These are phyloP conservation scores for Talaromyces sp. DNA, from an alignment of 2,329 filamentous ascomycete genomes.

Conservation along the genomic window DNA sequence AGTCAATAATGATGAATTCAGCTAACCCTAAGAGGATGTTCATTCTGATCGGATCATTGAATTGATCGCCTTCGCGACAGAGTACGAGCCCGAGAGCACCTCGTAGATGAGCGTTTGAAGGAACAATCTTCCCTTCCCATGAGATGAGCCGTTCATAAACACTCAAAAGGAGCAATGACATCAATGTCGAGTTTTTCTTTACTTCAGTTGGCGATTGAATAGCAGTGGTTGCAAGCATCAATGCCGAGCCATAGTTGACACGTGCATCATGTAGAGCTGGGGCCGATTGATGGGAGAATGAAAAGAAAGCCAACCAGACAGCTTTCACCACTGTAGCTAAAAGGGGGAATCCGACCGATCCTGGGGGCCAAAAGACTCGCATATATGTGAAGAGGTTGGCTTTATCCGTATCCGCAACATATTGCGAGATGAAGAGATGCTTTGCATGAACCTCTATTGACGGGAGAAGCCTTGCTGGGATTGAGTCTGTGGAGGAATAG, in stretches of 20 bases:
- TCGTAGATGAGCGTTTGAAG: conserved; percentile 15
- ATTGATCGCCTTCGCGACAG: not conserved
- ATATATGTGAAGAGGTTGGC: conserved; percentile 13
- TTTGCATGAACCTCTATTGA: conserved; percentile 9
- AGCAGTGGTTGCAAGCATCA: conserved; percentile 11
- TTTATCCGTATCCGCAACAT: conserved; percentile 8
- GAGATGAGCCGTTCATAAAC: conserved; percentile 6
- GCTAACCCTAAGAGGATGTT: conserved; percentile 2
- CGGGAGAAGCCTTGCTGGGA: conserved; percentile 9
- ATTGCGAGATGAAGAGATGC: conserved; percentile 13
- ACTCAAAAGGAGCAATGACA: conserved; percentile 13
- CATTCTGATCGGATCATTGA: conserved; percentile 2
- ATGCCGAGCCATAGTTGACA: conserved; percentile 14
- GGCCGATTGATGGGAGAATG: conserved; percentile 12
- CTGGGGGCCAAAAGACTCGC: conserved; percentile 11
- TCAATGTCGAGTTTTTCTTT: conserved; percentile 9
- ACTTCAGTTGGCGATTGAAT: conserved; percentile 10
- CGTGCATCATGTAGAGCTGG: conserved; percentile 12
- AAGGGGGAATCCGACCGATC: not conserved
- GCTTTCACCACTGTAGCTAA: conserved; percentile 5
- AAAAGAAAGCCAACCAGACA: conserved; percentile 14
- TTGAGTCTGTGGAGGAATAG: not conserved
- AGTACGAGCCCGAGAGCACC: conserved; percentile 13
- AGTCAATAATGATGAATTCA: conserved; percentile 12
- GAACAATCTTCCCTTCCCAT: not conserved